Evolutionary conservation across 345 rosid genomes (phyloP), one percentile per base, ranked within the genome.

Genomic region (Conringia planisiliqua): DNA sequence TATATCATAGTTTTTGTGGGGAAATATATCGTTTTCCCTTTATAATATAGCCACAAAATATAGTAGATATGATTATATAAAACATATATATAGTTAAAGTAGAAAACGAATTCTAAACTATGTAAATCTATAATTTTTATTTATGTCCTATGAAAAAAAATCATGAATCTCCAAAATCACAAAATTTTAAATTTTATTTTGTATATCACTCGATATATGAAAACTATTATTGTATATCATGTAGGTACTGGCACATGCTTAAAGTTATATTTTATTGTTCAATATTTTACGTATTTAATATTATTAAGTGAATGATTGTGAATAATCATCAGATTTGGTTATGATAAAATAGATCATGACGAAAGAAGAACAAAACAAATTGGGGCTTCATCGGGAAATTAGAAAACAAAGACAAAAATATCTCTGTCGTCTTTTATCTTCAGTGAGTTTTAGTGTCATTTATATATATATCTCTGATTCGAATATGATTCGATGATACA

Each of bases 261-360:
- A 55, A 32, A 56, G 18, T 4, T 16, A 12, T 32, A n/a, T 42
- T 56, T 54, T 29, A 36, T 14, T 65, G 14, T 43, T 44, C 12
- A 1, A 54, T 16, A 40, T 7, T 26, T 8, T 55, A 56, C 46
- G 55, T 3, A 73, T 55, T 33, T 22, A 57, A 58, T 58, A 68
- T n/a, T 22, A 30, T 14, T 61, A 35, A 76, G 43, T 26, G 66
- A 69, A 18, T 54, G 80, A 70, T 62, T 68, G 70, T 68, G 79
- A 75, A 75, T 75, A 20, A 68, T 75, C 69, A 69, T 62, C 70
- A 62, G 43, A 62, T 76, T 69, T 76, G 72, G 79, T 43, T 62
- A 42, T 17, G 58, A 7, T 32, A 43, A 52, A 16, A 52, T 16
- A 61, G 58, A 52, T 52, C 10, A 38, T 20, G 79, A 76, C 64